Conservation (phyloP, 2,329 filamentous ascomycete genomes). For the Hortaea werneckii region DNA sequence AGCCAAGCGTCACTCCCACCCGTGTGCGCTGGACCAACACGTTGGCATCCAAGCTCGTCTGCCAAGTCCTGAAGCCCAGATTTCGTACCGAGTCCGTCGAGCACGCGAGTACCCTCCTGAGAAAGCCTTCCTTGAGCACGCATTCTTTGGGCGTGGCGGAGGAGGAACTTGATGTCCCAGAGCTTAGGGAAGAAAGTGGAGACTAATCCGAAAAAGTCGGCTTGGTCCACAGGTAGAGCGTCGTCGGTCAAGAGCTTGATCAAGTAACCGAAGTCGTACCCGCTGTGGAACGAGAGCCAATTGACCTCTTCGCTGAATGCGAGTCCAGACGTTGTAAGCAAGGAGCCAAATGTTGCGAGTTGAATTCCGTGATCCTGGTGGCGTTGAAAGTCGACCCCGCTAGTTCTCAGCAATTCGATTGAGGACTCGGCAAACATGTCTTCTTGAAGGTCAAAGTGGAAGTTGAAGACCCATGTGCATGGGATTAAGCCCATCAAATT, state of each 20-base stretch:
- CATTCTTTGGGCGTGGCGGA: slow-evolving; percentile 66
- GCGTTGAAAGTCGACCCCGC: slow-evolving; percentile 82
- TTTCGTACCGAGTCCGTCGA: slow-evolving; percentile 80
- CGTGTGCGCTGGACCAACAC: slow-evolving; percentile 79
- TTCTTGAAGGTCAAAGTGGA: slow-evolving; percentile 84
- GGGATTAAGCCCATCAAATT: slow-evolving; percentile 47
- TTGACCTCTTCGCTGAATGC: slow-evolving; percentile 79
- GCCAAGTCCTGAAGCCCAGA: slow-evolving; percentile 88
- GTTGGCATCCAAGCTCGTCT: slow-evolving; percentile 82
- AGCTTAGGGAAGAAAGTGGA: slow-evolving; percentile 87
- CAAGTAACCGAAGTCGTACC: slow-evolving; percentile 95
- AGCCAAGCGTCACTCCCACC: slow-evolving; percentile 89
- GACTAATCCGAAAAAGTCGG: slow-evolving; percentile 79
- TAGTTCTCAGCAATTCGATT: slow-evolving; percentile 79
- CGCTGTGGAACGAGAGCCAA: slow-evolving; percentile 96
- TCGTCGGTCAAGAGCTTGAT: slow-evolving; percentile 84
- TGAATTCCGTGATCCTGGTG: slow-evolving; percentile 86
- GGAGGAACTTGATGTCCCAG: slow-evolving; percentile 94
- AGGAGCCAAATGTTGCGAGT: slow-evolving; percentile 74
- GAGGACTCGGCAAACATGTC: slow-evolving; percentile 98
- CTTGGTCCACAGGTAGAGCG: slow-evolving; percentile 77
- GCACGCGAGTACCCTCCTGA: slow-evolving; percentile 57
- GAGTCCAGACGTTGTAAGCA: slow-evolving; percentile 84
- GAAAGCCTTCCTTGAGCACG: slow-evolving; percentile 39
- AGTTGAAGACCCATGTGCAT: slow-evolving; percentile 98